Conservation (phyloP, 257 asterid species). For the Verbena officinalis region DNA sequence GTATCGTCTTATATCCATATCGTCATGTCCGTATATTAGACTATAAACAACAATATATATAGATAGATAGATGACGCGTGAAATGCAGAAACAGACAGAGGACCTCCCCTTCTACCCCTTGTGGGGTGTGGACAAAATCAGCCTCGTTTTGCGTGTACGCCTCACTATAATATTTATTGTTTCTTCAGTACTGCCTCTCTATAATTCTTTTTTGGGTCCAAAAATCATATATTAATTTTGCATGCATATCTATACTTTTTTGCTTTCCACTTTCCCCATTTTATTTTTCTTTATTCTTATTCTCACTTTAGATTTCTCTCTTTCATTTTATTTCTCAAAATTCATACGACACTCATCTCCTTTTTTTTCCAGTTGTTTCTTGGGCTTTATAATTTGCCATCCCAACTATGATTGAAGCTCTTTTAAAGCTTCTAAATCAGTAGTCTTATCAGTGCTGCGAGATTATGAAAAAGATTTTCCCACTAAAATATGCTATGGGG, state of each 20-base stretch:
- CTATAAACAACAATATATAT: no score
- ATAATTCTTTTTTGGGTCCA: conserved; percentile 9
- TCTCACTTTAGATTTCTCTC: conserved; percentile 13
- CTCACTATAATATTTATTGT: conserved; percentile 18
- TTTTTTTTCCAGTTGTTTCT: neutral
- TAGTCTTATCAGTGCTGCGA: neutral
- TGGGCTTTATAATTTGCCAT: no score
- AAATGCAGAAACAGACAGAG: conserved; percentile 13
- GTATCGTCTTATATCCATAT: no score
- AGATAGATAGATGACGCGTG: no score
- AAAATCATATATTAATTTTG: neutral
- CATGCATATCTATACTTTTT: neutral
- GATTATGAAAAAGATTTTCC: no score
- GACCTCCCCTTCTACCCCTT: no score
- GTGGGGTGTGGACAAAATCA: conserved; percentile 40
- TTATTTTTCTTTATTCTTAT: conserved; percentile 17
- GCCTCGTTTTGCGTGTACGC: conserved; percentile 52
- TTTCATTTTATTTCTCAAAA: neutral
- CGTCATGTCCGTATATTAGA: no score
- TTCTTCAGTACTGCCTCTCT: neutral
- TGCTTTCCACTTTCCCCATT: conserved; percentile 2
- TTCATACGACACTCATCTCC: neutral
- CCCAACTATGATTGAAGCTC: neutral
- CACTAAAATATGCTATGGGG: no score
- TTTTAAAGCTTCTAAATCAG: neutral